These are phyloP conservation scores for Gymnopilus junonius DNA, from an alignment of 768 basidiomycete species.

Conservation along the genomic window DNA sequence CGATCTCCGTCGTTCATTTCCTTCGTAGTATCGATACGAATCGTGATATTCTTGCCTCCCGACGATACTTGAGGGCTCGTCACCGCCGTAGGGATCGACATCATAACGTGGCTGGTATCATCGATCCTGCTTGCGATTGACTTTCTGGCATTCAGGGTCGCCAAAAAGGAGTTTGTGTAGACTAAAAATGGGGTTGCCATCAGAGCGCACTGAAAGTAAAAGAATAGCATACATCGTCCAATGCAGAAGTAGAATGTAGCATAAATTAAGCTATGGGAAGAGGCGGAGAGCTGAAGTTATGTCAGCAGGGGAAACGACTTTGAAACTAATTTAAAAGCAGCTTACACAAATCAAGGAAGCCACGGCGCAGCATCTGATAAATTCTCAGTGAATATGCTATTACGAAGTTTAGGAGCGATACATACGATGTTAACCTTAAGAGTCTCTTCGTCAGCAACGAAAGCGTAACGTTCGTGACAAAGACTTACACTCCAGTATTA, in stretches of 20 bases:
- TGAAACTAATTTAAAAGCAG: not conserved
- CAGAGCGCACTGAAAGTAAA: not conserved
- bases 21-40: conserved; percentile 36
- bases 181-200: conserved; percentile 29
- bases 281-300: conserved; percentile 38
- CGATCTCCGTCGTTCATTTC: conserved; percentile 2
- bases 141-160: conserved; percentile 53
- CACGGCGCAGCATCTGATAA: conserved; percentile 46
- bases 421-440: conserved; percentile 42
- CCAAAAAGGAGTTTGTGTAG: conserved; percentile 57
- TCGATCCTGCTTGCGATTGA: conserved; percentile 35
- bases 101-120: conserved; percentile 35
- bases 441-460: conserved; percentile 5
- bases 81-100: conserved; percentile 34
- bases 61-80: conserved; percentile 18
- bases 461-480: not conserved
- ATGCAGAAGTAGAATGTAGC: conserved; percentile 57
- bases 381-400: not conserved
- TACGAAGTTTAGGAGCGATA: not conserved
- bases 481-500: conserved; percentile 51
- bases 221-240: conserved; percentile 44
- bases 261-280: conserved; percentile 48
- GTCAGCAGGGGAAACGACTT: not conserved
- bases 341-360: conserved; percentile 51
- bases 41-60: conserved; percentile 32